These are phyloP conservation scores for Aspergillus aculeatus DNA, from an alignment of 2,329 filamentous ascomycete species.

Conservation along the genomic window DNA sequence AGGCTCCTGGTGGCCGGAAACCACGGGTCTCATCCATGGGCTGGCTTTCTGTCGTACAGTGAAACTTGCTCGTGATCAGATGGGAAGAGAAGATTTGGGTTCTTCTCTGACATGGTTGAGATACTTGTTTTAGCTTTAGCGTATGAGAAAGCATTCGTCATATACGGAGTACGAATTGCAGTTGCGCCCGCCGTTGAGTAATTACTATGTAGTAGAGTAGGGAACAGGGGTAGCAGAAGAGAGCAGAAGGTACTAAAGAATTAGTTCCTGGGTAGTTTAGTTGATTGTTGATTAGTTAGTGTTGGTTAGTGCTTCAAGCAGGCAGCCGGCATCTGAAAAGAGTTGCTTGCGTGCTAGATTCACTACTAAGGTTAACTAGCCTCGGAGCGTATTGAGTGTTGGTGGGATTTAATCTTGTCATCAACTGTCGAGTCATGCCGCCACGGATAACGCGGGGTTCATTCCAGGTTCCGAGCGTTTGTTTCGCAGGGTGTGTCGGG, in stretches of 20 bases:
- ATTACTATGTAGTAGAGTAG: not conserved
- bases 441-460: not conserved
- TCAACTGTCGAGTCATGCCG: not conserved
- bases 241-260: too few species aligned
- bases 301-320: not conserved
- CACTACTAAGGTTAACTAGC: not conserved
- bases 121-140: slow-evolving; percentile 2
- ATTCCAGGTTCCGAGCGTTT: not conserved
- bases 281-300: not conserved
- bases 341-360: not conserved
- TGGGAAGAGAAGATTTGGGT: not conserved
- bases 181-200: not conserved
- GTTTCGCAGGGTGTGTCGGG: not conserved
- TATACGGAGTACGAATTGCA: not conserved
- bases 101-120: slow-evolving; percentile 1
- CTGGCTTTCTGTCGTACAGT: slow-evolving; percentile 3
- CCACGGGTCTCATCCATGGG: slow-evolving; percentile 4
- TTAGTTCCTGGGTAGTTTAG: not conserved
- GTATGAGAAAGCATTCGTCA: slow-evolving; percentile 5
- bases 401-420: not conserved
- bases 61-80: slow-evolving; percentile 1
- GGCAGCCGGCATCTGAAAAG: not conserved
- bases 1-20: not conserved
- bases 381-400: not conserved
- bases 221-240: not conserved